phyloP scores from a whole-genome alignment of 2,329 filamentous ascomycete species.

The Fusarium begoniae region DNA sequence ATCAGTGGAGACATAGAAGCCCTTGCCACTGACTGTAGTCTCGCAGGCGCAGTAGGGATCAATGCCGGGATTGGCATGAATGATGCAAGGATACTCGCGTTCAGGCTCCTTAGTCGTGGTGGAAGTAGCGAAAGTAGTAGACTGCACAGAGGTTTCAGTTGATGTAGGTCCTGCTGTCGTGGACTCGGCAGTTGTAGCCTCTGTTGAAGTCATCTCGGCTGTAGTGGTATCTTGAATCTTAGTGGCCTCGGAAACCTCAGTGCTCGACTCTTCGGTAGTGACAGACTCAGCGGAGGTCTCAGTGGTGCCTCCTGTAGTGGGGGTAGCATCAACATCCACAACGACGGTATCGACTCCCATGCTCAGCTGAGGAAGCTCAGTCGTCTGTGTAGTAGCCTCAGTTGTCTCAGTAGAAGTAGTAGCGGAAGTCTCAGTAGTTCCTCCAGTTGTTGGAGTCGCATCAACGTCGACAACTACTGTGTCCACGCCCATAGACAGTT shows the following conservation, averaged over 20 bases:
- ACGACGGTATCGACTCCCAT: background rate
- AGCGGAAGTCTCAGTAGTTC: background rate
- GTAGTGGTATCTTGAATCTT: background rate
- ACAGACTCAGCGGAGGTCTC: background rate
- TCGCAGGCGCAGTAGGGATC: slow-evolving; percentile 1
- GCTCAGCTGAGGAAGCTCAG: background rate
- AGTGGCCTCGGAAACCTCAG: background rate
- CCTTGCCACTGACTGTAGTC: background rate
- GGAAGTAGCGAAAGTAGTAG: background rate
- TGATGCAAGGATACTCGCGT: slow-evolving; percentile 5
- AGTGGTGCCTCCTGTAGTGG: background rate
- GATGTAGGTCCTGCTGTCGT: background rate
- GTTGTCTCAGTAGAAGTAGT: background rate
- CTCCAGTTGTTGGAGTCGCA: background rate
- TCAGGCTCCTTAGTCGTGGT: background rate
- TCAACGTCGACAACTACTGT: background rate
- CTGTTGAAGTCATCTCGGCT: background rate
- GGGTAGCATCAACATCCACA: background rate
- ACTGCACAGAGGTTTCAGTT: background rate
- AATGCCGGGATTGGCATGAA: background rate
- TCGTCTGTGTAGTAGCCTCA: background rate
- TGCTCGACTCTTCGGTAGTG: background rate
- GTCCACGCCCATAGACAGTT: background rate
- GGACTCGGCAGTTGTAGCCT: background rate
- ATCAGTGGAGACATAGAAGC: background rate